Evolutionary conservation across 768 basidiomycete species (phyloP).

Genomic region (Leccinum imitatum): DNA sequence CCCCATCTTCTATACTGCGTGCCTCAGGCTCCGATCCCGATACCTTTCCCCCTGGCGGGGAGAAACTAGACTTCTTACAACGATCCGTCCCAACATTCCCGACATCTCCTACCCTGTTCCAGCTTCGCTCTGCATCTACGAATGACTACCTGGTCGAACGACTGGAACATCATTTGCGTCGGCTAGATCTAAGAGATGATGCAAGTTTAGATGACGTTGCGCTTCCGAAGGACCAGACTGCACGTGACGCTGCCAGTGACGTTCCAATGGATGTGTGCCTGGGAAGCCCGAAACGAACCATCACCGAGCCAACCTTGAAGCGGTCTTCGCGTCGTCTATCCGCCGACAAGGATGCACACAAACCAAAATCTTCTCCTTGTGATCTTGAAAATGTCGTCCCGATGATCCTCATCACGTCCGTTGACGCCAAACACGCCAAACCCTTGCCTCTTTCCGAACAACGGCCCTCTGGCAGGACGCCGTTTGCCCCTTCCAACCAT

Average conservation of each 20-base stretch:
- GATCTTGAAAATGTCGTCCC: slow-evolving; percentile 15
- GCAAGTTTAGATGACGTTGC: slow-evolving; percentile 3
- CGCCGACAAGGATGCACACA: background rate
- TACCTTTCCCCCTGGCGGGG: background rate
- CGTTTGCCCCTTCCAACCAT: slow-evolving; percentile 9
- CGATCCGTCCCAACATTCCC: slow-evolving; percentile 4
- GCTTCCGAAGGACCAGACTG: background rate
- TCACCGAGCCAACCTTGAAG: background rate
- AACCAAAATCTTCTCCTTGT: background rate
- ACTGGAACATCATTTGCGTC: slow-evolving; percentile 21
- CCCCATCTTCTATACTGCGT: slow-evolving; percentile 18
- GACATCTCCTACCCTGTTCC: slow-evolving; percentile 21
- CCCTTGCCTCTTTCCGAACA: slow-evolving; percentile 16
- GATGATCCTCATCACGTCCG: slow-evolving; percentile 27
- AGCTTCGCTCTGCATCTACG: slow-evolving; percentile 19
- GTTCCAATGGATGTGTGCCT: slow-evolving; percentile 7
- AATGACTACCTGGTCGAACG: slow-evolving; percentile 21
- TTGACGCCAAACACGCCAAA: slow-evolving; percentile 23
- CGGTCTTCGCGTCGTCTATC: background rate
- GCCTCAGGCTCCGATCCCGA: background rate
- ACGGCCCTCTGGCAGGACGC: slow-evolving; percentile 12
- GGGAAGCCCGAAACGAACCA: background rate
- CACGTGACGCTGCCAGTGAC: background rate
- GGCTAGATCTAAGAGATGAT: slow-evolving; percentile 19
- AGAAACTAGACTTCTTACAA: background rate